These are phyloP conservation scores for Boletus coccyginus DNA, from an alignment of 768 basidiomycete genomes.

Conservation along the genomic window DNA sequence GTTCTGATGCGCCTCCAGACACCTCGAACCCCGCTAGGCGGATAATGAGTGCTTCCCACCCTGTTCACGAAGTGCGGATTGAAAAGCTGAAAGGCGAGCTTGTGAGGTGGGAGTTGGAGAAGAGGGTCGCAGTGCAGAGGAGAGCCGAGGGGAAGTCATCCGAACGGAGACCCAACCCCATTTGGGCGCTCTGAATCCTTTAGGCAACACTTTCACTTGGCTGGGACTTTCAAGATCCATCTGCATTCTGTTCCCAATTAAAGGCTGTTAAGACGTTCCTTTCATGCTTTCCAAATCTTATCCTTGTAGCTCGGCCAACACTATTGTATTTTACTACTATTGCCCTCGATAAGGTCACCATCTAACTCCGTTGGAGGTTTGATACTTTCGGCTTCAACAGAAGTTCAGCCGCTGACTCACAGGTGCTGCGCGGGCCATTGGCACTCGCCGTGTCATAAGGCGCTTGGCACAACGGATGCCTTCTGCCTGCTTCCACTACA, in stretches of 20 bases:
- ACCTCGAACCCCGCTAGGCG: conserved; percentile 23
- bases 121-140: conserved; percentile 25
- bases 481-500: too few species aligned
- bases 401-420: neutral
- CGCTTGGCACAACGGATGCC: neutral
- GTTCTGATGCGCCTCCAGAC: conserved; percentile 4
- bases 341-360: neutral
- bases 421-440: too few species aligned
- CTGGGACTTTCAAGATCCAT: conserved; percentile 1
- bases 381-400: neutral
- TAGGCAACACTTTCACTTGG: conserved; percentile 2
- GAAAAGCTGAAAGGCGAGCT: conserved; percentile 43
- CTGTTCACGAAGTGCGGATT: conserved; percentile 42
- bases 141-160: conserved; percentile 19
- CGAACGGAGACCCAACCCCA: conserved; percentile 12
- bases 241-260: neutral
- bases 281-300: neutral
- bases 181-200: conserved; percentile 8
- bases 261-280: neutral
- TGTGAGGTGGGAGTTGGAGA: conserved; percentile 42
- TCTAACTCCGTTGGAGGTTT: neutral
- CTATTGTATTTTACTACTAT: conserved; percentile 1
- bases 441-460: too few species aligned
- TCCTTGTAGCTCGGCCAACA: conserved; percentile 3
- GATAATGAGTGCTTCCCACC: conserved; percentile 43